Evolutionary conservation across 257 asterid genomes (phyloP).

Genomic region (Verbena officinalis): DNA sequence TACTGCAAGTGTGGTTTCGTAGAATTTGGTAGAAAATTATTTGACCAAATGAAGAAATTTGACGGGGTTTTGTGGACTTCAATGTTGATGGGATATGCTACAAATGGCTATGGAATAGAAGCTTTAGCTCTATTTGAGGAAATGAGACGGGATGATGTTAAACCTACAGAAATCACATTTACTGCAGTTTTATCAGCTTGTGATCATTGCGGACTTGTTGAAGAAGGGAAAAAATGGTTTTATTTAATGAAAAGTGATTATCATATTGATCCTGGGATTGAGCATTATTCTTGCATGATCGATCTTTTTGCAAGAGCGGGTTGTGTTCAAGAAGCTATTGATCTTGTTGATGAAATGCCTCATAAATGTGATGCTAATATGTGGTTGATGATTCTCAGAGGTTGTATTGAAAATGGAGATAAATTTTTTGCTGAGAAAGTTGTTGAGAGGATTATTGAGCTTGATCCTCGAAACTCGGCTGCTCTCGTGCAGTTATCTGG

Average conservation of each 20-base stretch:
- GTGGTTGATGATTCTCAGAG: constrained; percentile 83
- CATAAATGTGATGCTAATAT: constrained; percentile 63
- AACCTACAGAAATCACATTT: constrained; percentile 65
- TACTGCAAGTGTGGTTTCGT: constrained; percentile 83
- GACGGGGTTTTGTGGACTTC: constrained; percentile 84
- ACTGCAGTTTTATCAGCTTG: constrained; percentile 90
- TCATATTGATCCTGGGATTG: constrained; percentile 65
- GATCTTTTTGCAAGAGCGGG: constrained; percentile 84
- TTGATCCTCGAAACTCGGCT: constrained; percentile 71
- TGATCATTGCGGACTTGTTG: constrained; percentile 86
- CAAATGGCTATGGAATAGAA: constrained; percentile 73
- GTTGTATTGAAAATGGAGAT: constrained; percentile 69
- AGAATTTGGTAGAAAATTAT: constrained; percentile 53
- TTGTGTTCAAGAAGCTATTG: constrained; percentile 60
- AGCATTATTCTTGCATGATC: constrained; percentile 92
- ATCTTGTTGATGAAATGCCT: constrained; percentile 59
- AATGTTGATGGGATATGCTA: constrained; percentile 91
- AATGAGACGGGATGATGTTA: constrained; percentile 53
- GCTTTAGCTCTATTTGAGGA: constrained; percentile 64
- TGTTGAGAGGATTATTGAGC: constrained; percentile 54
- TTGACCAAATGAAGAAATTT: constrained; percentile 48
- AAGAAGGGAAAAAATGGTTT: constrained; percentile 81
- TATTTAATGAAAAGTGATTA: constrained; percentile 59
- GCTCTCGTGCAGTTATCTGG: constrained; percentile 78
- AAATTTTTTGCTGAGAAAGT: constrained; percentile 56